phyloP scores from a whole-genome alignment of 345 rosid genomes.

The Psidium guajava region DNA sequence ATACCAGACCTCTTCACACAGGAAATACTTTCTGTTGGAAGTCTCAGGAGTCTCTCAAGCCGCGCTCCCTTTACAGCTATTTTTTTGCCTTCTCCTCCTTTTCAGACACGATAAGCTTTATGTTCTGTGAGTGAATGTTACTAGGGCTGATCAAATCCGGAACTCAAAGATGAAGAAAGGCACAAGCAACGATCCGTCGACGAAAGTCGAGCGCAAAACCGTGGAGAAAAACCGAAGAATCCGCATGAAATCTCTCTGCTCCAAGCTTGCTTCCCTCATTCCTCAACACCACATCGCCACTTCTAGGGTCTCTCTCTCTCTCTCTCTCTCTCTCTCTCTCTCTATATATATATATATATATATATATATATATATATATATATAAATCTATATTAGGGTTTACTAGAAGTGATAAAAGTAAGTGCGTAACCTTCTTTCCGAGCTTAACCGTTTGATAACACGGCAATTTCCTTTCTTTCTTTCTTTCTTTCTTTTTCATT shows the following conservation, averaged over 20 bases:
- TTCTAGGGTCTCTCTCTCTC: constrained; percentile 20
- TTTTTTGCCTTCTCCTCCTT: background rate
- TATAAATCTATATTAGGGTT: background rate
- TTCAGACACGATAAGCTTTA: background rate
- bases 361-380: too few relatives aligned
- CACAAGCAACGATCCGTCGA: background rate
- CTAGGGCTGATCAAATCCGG: background rate
- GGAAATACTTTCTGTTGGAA: background rate
- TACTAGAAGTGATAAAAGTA: background rate
- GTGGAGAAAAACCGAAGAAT: constrained; percentile 43
- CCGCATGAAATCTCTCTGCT: constrained; percentile 37
- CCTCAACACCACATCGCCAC: constrained; percentile 15
- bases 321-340: background rate
- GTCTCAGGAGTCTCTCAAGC: background rate
- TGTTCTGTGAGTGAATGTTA: background rate
- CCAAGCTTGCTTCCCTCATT: constrained; percentile 31
- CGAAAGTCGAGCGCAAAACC: constrained; percentile 25
- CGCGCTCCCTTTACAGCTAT: background rate
- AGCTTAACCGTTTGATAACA: background rate
- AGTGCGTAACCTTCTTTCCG: background rate
- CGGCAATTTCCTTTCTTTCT: background rate
- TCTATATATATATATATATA: too few relatives aligned
- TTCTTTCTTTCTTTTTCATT: background rate
- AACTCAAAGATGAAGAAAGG: background rate
- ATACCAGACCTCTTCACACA: background rate